Conservation (phyloP, 2,329 filamentous ascomycete species). For the Clarireedia sp. region DNA sequence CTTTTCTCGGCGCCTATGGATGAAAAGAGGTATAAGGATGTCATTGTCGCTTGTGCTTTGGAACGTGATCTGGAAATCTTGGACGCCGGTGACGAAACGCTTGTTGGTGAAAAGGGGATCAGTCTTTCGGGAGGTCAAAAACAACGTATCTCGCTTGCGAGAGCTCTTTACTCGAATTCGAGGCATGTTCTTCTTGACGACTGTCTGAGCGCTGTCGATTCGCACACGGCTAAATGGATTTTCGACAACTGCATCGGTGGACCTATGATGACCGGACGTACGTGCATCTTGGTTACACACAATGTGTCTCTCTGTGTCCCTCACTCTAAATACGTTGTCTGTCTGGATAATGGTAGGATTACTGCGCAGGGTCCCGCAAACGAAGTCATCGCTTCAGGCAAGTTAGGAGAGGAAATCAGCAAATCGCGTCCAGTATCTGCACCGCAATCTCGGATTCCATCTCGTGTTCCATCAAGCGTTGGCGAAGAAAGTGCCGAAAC, state of each 20-base stretch:
- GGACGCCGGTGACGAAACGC: slow-evolving; percentile 82
- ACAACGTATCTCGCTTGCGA: slow-evolving; percentile 92
- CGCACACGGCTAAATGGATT: slow-evolving; percentile 96
- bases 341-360: slow-evolving; percentile 81
- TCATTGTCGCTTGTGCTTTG: slow-evolving; percentile 83
- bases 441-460: slow-evolving; percentile 64
- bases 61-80: slow-evolving; percentile 88
- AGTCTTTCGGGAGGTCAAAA: slow-evolving; percentile 95
- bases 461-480: slow-evolving; percentile 68
- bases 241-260: slow-evolving; percentile 89
- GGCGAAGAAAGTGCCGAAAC: slow-evolving; percentile 54
- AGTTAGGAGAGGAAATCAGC: slow-evolving; percentile 75
- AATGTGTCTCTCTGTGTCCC: slow-evolving; percentile 86
- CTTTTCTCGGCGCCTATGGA: slow-evolving; percentile 78
- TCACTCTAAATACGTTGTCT: slow-evolving; percentile 69
- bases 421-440: slow-evolving; percentile 67
- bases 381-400: slow-evolving; percentile 78
- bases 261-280: slow-evolving; percentile 78
- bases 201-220: slow-evolving; percentile 92
- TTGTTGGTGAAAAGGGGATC: slow-evolving; percentile 96
- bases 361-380: slow-evolving; percentile 66
- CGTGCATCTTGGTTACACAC: slow-evolving; percentile 92
- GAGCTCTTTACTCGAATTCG: slow-evolving; percentile 92
- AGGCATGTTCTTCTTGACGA: slow-evolving; percentile 88
- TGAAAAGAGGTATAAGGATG: slow-evolving; percentile 74